phyloP scores from a whole-genome alignment of 306 rosid species.

The Aeschynomene evenia region DNA sequence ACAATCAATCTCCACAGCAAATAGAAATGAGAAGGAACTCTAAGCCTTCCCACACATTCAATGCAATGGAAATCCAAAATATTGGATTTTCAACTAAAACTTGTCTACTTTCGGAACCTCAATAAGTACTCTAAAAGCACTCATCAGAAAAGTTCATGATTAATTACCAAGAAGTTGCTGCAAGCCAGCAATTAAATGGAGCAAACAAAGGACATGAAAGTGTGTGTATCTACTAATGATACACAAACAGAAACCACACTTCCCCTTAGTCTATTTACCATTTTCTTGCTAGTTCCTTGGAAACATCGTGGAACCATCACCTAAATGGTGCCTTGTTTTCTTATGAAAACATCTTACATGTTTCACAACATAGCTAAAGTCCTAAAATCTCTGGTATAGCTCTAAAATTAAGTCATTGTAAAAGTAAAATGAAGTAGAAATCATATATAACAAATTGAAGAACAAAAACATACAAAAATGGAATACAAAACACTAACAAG shows the following conservation, averaged over 20 bases:
- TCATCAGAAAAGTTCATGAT: no score
- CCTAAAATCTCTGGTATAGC: no score
- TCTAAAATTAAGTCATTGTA: not conserved
- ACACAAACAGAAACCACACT: not conserved
- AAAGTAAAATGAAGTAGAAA: not conserved
- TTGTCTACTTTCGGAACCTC: no score
- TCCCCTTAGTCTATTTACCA: not conserved
- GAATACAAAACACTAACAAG: not conserved
- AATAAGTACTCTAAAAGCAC: no score
- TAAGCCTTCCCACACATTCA: no score
- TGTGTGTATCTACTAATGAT: not conserved
- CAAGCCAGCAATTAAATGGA: conserved; percentile 16
- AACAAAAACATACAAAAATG: not conserved
- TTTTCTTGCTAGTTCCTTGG: not conserved
- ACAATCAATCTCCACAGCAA: no score
- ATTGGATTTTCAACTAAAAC: no score
- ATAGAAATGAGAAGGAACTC: no score
- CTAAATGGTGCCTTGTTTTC: no score
- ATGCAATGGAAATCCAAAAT: no score
- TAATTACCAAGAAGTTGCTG: not conserved
- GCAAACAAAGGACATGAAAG: not conserved
- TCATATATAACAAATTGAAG: not conserved
- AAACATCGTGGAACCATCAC: conserved; percentile 22
- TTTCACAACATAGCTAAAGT: no score
- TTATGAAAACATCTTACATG: no score